Evolutionary conservation across 2,329 filamentous ascomycete genomes (phyloP), one percentile per base, ranked within the genome.

Genomic region (Purpureocillium lavendulum): DNA sequence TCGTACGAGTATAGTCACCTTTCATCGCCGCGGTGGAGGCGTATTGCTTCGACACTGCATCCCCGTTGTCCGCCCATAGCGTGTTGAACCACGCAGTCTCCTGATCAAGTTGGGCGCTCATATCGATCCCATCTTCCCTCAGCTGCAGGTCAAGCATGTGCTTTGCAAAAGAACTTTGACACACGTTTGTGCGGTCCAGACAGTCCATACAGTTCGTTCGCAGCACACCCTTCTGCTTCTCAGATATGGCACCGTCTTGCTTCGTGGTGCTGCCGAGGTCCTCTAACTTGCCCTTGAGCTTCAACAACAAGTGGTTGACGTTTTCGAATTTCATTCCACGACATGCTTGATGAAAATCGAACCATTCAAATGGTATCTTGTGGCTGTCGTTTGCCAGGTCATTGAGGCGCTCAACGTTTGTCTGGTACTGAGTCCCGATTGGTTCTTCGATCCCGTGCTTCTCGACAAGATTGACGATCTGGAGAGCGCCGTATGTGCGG

Each of bases 201-300:
- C 92, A 98, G 56, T 98, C 92, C 92, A 98, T 97, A 60, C 92
- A 98, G 55, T 98, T 98, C 2, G 88, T 96, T 40, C 92, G 75
- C n/a, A 97, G 59, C 7, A 94, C 77, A 1, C 89, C 89, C 18
- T 66, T 70, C 57, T 96, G 89, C 35, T 57, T 65, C 4, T 56
- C 50, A 13, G 61, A 49, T 12, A 74, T 42, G 24, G 60, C 55
- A 2, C 69, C 71, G 14, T 66, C 60, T 11, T 61, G 51, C 39
- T 71, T 65, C 3, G 85, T 73, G 0, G 84, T 87, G 64, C 85
- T 88, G 1, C 85, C 82, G 34, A 83, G 77, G 4, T 71, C 67
- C 33, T 84, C 78, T 10, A 96, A 66, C n/a, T 75, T 80, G 4
- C 71, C 64, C 21, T 75, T 75, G 4, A 97, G 62, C 1, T 69